phyloP scores from a whole-genome alignment of 2,329 filamentous ascomycete species.

The Pseudocercospora macadamiae region DNA sequence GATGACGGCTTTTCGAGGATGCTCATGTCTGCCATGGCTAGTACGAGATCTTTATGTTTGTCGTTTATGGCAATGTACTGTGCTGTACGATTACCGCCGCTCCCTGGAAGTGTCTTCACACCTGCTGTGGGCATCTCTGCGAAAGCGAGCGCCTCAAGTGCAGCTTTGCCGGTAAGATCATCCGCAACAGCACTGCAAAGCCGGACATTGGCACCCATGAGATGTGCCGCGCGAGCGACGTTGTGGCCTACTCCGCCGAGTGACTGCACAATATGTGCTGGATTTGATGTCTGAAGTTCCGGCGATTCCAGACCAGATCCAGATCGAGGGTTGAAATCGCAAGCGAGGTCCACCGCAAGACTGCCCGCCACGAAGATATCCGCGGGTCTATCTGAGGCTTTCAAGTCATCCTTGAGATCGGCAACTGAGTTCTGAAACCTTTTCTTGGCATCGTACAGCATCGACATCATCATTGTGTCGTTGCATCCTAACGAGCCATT shows the following conservation, averaged over 20 bases:
- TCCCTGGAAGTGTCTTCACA: conserved; percentile 53
- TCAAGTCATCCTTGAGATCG: neutral
- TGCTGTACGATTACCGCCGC: conserved; percentile 68
- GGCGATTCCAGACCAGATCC: conserved; percentile 48
- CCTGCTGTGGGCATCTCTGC: conserved; percentile 67
- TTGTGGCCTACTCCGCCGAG: conserved; percentile 93
- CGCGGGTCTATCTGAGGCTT: conserved; percentile 36
- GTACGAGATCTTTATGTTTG: conserved; percentile 75
- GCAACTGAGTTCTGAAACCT: conserved; percentile 1
- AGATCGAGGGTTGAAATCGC: conserved; percentile 29
- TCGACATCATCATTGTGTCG: neutral
- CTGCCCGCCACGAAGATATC: conserved; percentile 90
- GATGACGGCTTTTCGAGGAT: conserved; percentile 62
- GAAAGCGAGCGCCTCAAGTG: conserved; percentile 66
- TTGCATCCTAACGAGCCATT: neutral
- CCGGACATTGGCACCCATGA: conserved; percentile 66
- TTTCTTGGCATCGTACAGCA: conserved; percentile 2
- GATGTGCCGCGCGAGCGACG: conserved; percentile 80
- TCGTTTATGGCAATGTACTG: conserved; percentile 94
- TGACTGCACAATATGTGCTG: conserved; percentile 75
- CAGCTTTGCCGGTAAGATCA: conserved; percentile 74
- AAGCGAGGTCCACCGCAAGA: conserved; percentile 59
- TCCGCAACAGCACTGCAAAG: conserved; percentile 82
- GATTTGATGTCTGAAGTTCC: conserved; percentile 79
- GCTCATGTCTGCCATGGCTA: conserved; percentile 95